Conservation (phyloP, 495 filamentous ascomycete species). For the Xeromyces bisporus region DNA sequence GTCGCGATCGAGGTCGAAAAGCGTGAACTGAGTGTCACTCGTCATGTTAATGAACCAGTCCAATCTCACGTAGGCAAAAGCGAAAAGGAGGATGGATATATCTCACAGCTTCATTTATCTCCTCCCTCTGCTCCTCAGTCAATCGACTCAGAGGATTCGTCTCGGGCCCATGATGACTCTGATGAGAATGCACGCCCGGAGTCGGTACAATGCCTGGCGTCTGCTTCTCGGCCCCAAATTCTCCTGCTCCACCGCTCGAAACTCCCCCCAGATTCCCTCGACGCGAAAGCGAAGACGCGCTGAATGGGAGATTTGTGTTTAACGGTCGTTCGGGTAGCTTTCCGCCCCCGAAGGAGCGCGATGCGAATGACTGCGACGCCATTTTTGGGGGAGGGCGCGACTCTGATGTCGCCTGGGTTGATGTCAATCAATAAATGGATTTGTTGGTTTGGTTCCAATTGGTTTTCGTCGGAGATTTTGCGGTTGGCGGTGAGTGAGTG, state of each 20-base stretch:
- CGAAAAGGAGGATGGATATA: no score
- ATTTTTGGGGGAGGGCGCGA: no score
- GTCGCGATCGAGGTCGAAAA: conserved; percentile 97
- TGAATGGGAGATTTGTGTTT: conserved; percentile 29
- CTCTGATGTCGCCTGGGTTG: no score
- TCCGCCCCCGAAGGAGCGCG: conserved; percentile 29
- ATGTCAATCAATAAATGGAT: no score
- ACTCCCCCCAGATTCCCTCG: conserved; percentile 15
- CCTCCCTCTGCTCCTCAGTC: conserved; percentile 74
- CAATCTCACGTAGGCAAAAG: neutral
- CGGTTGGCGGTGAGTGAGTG: no score
- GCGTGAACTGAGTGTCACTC: conserved; percentile 48
- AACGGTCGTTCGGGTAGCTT: conserved; percentile 34
- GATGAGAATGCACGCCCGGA: conserved; percentile 14
- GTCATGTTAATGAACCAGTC: no score
- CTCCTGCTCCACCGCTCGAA: conserved; percentile 1
- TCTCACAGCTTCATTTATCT: conserved; percentile 76
- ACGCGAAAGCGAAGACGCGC: conserved; percentile 29
- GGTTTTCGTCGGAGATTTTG: no score
- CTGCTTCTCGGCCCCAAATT: neutral
- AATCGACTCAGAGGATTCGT: conserved; percentile 35
- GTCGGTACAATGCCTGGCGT: conserved; percentile 6
- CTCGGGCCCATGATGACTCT: conserved; percentile 24
- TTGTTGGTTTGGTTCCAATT: no score
- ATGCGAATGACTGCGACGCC: conserved; percentile 31